Evolutionary conservation across 139 green algal genomes (phyloP).

Genomic region (Nannochloris sp.): DNA sequence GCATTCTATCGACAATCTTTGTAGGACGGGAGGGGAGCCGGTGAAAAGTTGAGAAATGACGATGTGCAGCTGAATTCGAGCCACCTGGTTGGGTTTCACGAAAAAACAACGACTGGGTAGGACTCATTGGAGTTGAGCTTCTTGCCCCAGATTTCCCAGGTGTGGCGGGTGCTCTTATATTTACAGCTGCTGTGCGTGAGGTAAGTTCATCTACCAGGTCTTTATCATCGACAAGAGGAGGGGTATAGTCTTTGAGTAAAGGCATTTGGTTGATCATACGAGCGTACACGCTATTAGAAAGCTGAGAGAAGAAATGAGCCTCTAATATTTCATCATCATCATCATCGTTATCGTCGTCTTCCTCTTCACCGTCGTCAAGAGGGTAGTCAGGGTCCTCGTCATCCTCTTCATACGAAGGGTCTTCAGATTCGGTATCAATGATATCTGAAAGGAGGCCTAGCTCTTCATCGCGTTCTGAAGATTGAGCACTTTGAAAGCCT

Average conservation of each 20-base stretch:
- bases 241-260: constrained; percentile 1
- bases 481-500: too few relatives aligned
- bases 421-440: too few relatives aligned
- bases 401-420: too few relatives aligned
- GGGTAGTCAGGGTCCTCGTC: not conserved
- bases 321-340: not conserved
- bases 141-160: not conserved
- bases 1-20: constrained; percentile 48
- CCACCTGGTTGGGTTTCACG: constrained; percentile 21
- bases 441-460: too few relatives aligned
- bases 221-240: not conserved
- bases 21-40: constrained; percentile 14
- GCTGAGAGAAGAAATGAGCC: too few relatives aligned
- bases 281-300: not conserved
- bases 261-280: constrained; percentile 6
- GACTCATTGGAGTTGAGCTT: constrained; percentile 9
- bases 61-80: not conserved
- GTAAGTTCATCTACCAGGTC: constrained; percentile 17
- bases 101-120: constrained; percentile 9
- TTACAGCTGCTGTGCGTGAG: not conserved
- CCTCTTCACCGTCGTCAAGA: not conserved
- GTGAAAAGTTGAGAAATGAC: constrained; percentile 27
- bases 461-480: too few relatives aligned
- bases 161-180: not conserved
- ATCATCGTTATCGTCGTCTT: constrained; percentile 1